phyloP scores from a whole-genome alignment of 257 asterid species.

The Capsicum pubescens region DNA sequence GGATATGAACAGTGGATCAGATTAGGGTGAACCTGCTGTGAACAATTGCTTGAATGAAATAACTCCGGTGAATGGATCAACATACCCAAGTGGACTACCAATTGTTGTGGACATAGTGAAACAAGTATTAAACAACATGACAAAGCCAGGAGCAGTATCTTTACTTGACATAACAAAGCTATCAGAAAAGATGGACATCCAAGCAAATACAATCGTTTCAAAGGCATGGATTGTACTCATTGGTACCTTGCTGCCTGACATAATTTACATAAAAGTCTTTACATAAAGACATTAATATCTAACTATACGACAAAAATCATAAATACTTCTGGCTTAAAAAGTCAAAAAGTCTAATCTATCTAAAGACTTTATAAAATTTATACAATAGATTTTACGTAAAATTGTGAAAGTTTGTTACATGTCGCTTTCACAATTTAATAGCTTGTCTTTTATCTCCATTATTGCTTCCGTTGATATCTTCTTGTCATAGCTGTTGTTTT shows the following conservation, averaged over 20 bases:
- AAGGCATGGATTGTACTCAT: slow-evolving; percentile 67
- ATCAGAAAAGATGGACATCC: slow-evolving; percentile 77
- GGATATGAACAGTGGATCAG: slow-evolving; percentile 48
- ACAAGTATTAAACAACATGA: slow-evolving; percentile 33
- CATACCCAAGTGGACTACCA: slow-evolving; percentile 55
- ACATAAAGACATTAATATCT: too few relatives aligned
- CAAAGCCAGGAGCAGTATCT: slow-evolving; percentile 28
- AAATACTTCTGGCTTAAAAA: too few relatives aligned
- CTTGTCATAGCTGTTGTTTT: too few relatives aligned
- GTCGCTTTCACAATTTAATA: too few relatives aligned
- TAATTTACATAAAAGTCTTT: too few relatives aligned
- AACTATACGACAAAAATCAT: too few relatives aligned
- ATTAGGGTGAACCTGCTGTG: slow-evolving; percentile 49
- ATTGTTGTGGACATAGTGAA: slow-evolving; percentile 46
- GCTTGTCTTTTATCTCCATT: too few relatives aligned
- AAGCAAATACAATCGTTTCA: slow-evolving; percentile 40
- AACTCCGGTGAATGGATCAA: slow-evolving; percentile 51
- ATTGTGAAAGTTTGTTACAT: too few relatives aligned
- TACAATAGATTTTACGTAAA: too few relatives aligned
- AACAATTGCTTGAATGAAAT: slow-evolving; percentile 51
- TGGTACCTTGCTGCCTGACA: slow-evolving; percentile 60
- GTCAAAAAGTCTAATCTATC: too few relatives aligned
- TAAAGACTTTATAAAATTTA: too few relatives aligned
- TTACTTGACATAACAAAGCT: slow-evolving; percentile 60
- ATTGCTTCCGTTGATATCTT: too few relatives aligned